Base-by-base conservation (phyloP, 2,329 filamentous ascomycete species). In the Davidsoniella eucalypti region DNA sequence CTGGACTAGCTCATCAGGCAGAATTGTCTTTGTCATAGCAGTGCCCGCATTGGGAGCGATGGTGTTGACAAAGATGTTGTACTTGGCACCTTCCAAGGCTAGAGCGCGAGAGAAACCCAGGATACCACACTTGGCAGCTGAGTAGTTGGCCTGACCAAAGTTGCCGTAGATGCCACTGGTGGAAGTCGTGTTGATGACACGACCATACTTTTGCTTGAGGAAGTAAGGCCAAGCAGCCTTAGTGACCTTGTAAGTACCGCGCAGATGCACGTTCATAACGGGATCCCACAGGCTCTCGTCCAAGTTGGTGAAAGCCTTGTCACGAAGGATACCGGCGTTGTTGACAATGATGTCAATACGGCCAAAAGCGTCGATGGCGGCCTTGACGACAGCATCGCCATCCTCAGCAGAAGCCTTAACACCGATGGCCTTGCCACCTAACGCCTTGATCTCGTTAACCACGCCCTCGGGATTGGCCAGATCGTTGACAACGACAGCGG, bases 251-350 rank as follows among this genome's bases (percentile, higher is more conserved):
- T 94, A 98, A 54, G 92, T 98, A 58, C 92, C 90, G 58, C 86
- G 78, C 43, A 94, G 76, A 66, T 98, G 92, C 51, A 96, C 87
- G 59, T 87, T 84, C 68, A 96, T 68, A 60, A 98, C 88, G 51
- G 85, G 77, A 60, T 95, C 80, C 88, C 92, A 98, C 61, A 87
- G 76, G 61, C 78, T 82, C 63, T 98, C 92, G 54, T 88, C 85
- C 90, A 98, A 95, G 73, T 96, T 96, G 66, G 75, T 75, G 66
- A 98, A 98, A 39, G 92, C 88, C 78, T 95, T 96, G 73, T 98
- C 92, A 45, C 92, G 82, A 49, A 98, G 79, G 59, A 98, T 98
- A 61, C 92, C 92, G 49, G 92, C 92, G 62, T 98, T 98, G 79
- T 98, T 98, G 71, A 98, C 76, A 56, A 98, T 67, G 55, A 98